Evolutionary conservation across 2,329 filamentous ascomycete genomes (phyloP).

Genomic region (Curvularia eragrostidis): DNA sequence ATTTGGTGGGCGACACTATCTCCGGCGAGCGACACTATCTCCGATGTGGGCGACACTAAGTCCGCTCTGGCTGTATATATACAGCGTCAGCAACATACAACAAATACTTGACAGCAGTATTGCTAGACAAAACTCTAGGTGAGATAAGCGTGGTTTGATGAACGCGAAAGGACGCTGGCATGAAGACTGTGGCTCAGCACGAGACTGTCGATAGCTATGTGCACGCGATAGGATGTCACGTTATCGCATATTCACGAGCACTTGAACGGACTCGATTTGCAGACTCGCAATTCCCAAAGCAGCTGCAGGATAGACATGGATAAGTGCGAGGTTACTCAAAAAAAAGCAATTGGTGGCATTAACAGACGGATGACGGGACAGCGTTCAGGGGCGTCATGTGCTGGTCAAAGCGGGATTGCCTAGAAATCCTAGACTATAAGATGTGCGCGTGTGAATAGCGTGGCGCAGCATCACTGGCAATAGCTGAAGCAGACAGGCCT

Average conservation of each 20-base stretch:
- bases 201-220: constrained; percentile 2
- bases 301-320: not conserved
- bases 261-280: not conserved
- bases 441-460: not conserved
- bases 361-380: not conserved
- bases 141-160: not conserved
- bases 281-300: not conserved
- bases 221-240: not conserved
- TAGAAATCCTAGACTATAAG: not conserved
- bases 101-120: not conserved
- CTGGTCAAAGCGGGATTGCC: not conserved
- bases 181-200: not conserved
- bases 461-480: not conserved
- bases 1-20: no score
- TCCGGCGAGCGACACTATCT: no score
- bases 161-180: not conserved
- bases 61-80: not conserved
- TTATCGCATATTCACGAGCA: not conserved
- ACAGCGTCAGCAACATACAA: not conserved
- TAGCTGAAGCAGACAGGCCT: not conserved
- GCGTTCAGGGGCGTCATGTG: not conserved
- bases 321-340: no score
- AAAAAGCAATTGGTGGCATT: not conserved
- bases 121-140: not conserved
- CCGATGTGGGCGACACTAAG: no score